Percentiles rank a stretch among this genome's conserved stretches.
phyloP scores from a whole-genome alignment of 2,329 filamentous ascomycete genomes.

The Aaosphaeria pasadenensis region DNA sequence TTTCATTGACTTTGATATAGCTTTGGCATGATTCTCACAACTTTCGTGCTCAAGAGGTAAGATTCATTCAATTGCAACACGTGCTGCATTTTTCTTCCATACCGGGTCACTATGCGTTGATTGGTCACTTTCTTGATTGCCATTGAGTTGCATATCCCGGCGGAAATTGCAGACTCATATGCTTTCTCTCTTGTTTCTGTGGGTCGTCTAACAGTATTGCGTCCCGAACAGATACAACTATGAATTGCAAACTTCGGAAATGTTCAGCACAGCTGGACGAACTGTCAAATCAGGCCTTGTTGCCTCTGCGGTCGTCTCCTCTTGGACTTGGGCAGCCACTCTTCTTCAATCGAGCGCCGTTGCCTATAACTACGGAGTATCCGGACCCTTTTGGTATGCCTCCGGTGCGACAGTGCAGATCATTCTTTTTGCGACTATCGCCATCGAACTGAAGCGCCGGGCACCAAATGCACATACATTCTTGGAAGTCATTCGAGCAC shows the following conservation, averaged over 20 bases:
- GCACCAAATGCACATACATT: conserved; percentile 85
- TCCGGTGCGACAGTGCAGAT: conserved; percentile 56
- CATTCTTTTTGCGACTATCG: conserved; percentile 82
- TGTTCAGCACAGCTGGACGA: conserved; percentile 85
- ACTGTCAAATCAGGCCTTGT: conserved; percentile 88
- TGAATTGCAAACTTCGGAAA: conserved; percentile 86
- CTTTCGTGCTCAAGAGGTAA: conserved; percentile 62
- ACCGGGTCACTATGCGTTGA: no score
- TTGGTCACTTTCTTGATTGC: no score
- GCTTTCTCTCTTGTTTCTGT: background rate
- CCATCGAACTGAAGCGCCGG: conserved; percentile 83
- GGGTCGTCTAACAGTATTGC: no score
- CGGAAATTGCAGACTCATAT: background rate
- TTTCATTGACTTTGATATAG: conserved; percentile 18
- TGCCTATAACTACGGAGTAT: conserved; percentile 73
- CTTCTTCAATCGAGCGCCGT: conserved; percentile 77
- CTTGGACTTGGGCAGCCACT: conserved; percentile 91
- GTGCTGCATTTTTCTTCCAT: background rate
- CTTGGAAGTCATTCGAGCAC: conserved; percentile 76
- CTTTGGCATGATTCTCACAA: conserved; percentile 71
- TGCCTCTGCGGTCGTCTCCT: conserved; percentile 84
- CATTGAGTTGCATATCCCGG: background rate
- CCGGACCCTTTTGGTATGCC: conserved; percentile 65
- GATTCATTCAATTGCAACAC: conserved; percentile 1
- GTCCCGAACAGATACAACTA: conserved; percentile 55